Conservation (phyloP, 2,329 filamentous ascomycete species). For the Celoporthe dispersa region DNA sequence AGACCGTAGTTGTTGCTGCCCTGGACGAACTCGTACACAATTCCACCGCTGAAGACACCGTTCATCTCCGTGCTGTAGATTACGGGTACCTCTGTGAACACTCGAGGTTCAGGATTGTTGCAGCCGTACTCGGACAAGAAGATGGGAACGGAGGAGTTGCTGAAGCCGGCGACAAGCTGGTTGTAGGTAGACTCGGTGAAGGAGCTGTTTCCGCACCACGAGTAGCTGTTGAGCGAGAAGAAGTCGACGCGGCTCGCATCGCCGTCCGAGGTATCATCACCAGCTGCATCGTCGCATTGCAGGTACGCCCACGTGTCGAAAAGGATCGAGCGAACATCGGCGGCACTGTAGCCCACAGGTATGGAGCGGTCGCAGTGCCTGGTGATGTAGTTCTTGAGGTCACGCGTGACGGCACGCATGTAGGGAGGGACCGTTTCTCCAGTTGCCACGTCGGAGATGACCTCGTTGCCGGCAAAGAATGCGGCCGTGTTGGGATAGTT, state of each 20-base stretch:
- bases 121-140: constrained; percentile 86
- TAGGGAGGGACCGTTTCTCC: constrained; percentile 70
- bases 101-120: constrained; percentile 71
- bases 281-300: constrained; percentile 57
- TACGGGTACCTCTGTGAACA: constrained; percentile 75
- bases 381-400: constrained; percentile 81
- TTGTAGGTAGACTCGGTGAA: constrained; percentile 61
- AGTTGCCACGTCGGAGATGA: constrained; percentile 69
- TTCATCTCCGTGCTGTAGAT: constrained; percentile 76
- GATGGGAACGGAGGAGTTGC: constrained; percentile 68
- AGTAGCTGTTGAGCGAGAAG: constrained; percentile 79
- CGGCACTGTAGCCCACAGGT: constrained; percentile 80
- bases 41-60: constrained; percentile 70
- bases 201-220: constrained; percentile 63
- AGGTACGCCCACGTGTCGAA: constrained; percentile 78
- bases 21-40: constrained; percentile 82
- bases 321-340: constrained; percentile 75
- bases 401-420: constrained; percentile 74
- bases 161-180: constrained; percentile 65
- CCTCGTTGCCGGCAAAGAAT: constrained; percentile 81
- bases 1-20: constrained; percentile 71
- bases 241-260: constrained; percentile 71
- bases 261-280: constrained; percentile 54
- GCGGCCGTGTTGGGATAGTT: constrained; percentile 69
- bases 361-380: constrained; percentile 70